Base-by-base conservation (phyloP, 495 filamentous ascomycete genomes). In the Viridothelium virens region DNA sequence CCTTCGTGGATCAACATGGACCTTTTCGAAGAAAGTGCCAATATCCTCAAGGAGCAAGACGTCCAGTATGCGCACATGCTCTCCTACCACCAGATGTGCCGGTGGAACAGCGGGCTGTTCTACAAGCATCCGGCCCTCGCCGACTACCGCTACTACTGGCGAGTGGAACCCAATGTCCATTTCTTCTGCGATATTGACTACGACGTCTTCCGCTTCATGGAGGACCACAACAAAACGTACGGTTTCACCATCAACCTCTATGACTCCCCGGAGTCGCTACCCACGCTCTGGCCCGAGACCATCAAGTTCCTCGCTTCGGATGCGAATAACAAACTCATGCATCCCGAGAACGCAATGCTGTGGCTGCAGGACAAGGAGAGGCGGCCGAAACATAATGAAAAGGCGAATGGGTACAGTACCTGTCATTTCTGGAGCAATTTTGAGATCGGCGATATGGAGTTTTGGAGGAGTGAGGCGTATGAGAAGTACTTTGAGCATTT, bases 361-460 rank as follows among this genome's bases (percentile, higher is more conserved):
- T 99, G 94, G 93, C 75, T 99, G 70, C 87, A 85, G 16, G 94
- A 99, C 72, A 85, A 83, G 47, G 75, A 81, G 53, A 82, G 85
- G 63, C 84, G 95, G 61, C 94, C 95, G 7, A 83, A 91, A 18
- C 90, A 96, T 76, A 90, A 88, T 70, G 68, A 79, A 25, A 84
- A 86, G 61, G 92, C 91, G 38, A 86, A 94, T 66, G 94, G 94
- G 46, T 98, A 97, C 81, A 94, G 90, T 11, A 98, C 95, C n/a
- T 99, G 95, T 76, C 95, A 99, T 78, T 99, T 99, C 81, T 99
- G 95, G 95, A 91, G 86, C 66, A 99, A 99, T 78, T 99, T 99
- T 73, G 95, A 99, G 78, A 95, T 99, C 70, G 95, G 86, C 41
- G 92, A 96, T 74, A 86, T 99, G 85, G 85, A 83, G 67, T 97